Conservation (phyloP, 2,329 filamentous ascomycete genomes). For the Neopestalotiopsis sp. region DNA sequence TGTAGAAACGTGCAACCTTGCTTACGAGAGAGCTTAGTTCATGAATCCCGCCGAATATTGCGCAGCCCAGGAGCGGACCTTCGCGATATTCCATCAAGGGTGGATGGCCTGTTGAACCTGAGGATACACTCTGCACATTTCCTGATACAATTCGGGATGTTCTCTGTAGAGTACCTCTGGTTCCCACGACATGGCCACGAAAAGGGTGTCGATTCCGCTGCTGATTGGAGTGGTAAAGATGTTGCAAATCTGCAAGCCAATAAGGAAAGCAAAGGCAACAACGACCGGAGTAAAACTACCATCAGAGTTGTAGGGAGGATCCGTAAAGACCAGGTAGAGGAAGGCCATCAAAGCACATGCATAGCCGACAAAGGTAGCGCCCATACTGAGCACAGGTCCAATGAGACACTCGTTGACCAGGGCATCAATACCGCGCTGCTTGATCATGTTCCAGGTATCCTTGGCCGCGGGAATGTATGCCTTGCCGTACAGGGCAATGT, state of each 20-base stretch:
- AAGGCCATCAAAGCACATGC: conserved; percentile 82
- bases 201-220: conserved; percentile 90
- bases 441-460: conserved; percentile 76
- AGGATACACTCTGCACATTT: conserved; percentile 83
- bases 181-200: conserved; percentile 77
- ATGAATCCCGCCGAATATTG: background rate
- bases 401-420: conserved; percentile 89
- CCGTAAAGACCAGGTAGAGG: conserved; percentile 83
- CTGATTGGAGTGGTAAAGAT: conserved; percentile 88
- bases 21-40: too few relatives aligned
- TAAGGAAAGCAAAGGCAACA: conserved; percentile 69
- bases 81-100: conserved; percentile 42
- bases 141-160: conserved; percentile 80
- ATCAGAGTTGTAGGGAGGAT: conserved; percentile 75
- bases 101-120: conserved; percentile 81
- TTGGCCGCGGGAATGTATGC: conserved; percentile 86
- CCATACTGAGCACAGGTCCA: conserved; percentile 62
- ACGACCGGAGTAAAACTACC: conserved; percentile 73
- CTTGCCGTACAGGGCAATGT: conserved; percentile 93
- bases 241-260: conserved; percentile 88
- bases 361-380: conserved; percentile 81
- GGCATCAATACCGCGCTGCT: conserved; percentile 87
- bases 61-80: background rate
- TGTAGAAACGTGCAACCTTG: background rate
- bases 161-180: conserved; percentile 78